Evolutionary conservation across 352 stramenopile genomes (phyloP), one percentile per base, ranked within the genome.

Genomic region (Blastocystis sp.): DNA sequence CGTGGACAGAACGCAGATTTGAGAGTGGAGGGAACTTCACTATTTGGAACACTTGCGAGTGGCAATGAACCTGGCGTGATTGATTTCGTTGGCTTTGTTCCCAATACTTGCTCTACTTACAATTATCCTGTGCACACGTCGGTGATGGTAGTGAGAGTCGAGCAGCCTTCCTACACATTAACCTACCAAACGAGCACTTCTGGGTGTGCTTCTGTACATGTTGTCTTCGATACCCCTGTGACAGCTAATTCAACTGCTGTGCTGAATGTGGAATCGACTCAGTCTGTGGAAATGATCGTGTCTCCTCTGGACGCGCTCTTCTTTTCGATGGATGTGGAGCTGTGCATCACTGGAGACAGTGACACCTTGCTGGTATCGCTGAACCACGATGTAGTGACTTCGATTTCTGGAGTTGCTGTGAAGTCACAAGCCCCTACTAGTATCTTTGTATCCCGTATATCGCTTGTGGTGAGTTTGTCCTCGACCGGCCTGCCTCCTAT

Each of bases 61-160:
- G 50, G 50, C 13, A 37, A 24, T 24, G 64, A 24, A 11, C 70
- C 70, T 41, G 70, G 45, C 16, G 24, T 26, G 13, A 24, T 81
- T 2, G 55, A 37, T 8, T 81, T 81, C 43, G 8, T 81, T 16
- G 70, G 70, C 43, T 81, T 62, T 24, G 24, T 18, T 8, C 45
- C 70, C 3, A 54, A 64, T 26, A 45, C 70, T 3, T 81, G 70
- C 70, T 24, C 9, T 24, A 34, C 34, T 4, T 34, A 37, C 45
- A 41, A 63, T 20, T 81, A 81, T 41, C 70, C 70, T 43, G 45
- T 41, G 9, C n/a, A 34, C 11, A 16, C 45, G 0, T 43, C 13
- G 1, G 26, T 63, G 39, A 81, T 63, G 70, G 70, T 81, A 34
- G 70, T 81, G 70, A 81, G 65, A 53, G 70, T 62, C 18, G 6